phyloP scores from a whole-genome alignment of 1,284 basidiomycete species.

The Inonotus hispidus region DNA sequence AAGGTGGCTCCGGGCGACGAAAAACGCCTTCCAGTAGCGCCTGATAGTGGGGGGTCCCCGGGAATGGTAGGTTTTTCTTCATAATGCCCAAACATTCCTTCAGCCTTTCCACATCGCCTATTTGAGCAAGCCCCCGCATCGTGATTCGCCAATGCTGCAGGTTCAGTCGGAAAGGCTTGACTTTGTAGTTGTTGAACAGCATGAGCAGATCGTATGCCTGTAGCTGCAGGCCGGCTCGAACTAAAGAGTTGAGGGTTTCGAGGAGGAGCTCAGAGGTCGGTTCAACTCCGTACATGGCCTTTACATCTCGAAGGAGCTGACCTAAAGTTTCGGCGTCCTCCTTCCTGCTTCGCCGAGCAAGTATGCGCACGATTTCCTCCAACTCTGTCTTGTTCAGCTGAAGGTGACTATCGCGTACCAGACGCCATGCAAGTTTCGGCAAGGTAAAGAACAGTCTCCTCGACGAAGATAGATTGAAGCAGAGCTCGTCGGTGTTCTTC shows the following conservation, averaged over 20 bases:
- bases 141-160: conserved; percentile 5
- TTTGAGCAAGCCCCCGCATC: conserved; percentile 7
- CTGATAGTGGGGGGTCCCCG: conserved; percentile 3
- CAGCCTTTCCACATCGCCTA: conserved; percentile 7
- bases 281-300: conserved; percentile 4
- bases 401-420: not conserved
- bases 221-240: not conserved
- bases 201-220: conserved; percentile 9
- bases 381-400: not conserved
- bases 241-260: not conserved
- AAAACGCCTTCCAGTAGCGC: conserved; percentile 1
- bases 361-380: not conserved
- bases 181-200: not conserved
- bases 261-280: not conserved
- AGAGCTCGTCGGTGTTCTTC: conserved; percentile 3
- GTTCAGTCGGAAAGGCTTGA: conserved; percentile 3
- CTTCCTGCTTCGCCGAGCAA: not conserved
- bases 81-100: conserved; percentile 11
- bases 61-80: conserved; percentile 11
- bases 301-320: conserved; percentile 5
- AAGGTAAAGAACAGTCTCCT: conserved; percentile 5
- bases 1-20: conserved; percentile 39
- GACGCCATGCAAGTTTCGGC: not conserved
- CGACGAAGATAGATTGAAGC: not conserved
- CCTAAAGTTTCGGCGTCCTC: conserved; percentile 3